Percentiles rank a stretch among this genome's conserved stretches.
phyloP scores from a whole-genome alignment of 2,329 filamentous ascomycete genomes.

The Colletotrichum liaoningense region DNA sequence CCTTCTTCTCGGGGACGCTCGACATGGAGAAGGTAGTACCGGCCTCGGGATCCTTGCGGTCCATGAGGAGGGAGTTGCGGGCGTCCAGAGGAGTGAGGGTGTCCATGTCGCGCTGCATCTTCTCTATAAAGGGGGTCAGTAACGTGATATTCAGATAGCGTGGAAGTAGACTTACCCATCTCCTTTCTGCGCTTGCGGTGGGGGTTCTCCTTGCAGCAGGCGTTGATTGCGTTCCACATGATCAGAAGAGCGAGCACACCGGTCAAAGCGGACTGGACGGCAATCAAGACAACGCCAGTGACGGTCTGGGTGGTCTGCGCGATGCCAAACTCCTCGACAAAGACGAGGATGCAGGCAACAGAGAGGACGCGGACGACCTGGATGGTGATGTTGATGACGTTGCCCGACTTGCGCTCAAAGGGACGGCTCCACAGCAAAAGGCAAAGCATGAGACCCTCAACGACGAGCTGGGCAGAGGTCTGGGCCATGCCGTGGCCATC shows the following conservation, averaged over 20 bases:
- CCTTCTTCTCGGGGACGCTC: conserved; percentile 44
- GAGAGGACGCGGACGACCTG: conserved; percentile 90
- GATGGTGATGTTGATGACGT: conserved; percentile 94
- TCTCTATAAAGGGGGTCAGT: conserved; percentile 66
- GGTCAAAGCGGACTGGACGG: conserved; percentile 88
- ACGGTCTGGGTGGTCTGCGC: conserved; percentile 93
- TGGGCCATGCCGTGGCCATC: conserved; percentile 89
- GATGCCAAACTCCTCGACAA: conserved; percentile 92
- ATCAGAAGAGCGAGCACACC: conserved; percentile 88
- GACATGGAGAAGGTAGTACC: conserved; percentile 57
- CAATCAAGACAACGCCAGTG: conserved; percentile 91
- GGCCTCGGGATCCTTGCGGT: conserved; percentile 53
- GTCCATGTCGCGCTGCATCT: conserved; percentile 81
- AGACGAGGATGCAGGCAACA: conserved; percentile 88
- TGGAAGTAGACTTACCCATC: conserved; percentile 73
- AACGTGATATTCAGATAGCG: conserved; percentile 5
- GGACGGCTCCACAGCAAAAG: conserved; percentile 88
- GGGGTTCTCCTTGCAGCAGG: conserved; percentile 87
- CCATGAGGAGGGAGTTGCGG: conserved; percentile 85
- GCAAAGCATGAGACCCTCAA: conserved; percentile 83
- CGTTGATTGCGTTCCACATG: conserved; percentile 86
- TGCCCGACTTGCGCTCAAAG: conserved; percentile 86
- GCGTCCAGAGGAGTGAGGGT: conserved; percentile 88
- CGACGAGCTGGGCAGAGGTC: conserved; percentile 80
- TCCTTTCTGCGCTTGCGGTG: conserved; percentile 91